Conservation (phyloP, 2,329 filamentous ascomycete species). For the Colletotrichum aenigma region DNA sequence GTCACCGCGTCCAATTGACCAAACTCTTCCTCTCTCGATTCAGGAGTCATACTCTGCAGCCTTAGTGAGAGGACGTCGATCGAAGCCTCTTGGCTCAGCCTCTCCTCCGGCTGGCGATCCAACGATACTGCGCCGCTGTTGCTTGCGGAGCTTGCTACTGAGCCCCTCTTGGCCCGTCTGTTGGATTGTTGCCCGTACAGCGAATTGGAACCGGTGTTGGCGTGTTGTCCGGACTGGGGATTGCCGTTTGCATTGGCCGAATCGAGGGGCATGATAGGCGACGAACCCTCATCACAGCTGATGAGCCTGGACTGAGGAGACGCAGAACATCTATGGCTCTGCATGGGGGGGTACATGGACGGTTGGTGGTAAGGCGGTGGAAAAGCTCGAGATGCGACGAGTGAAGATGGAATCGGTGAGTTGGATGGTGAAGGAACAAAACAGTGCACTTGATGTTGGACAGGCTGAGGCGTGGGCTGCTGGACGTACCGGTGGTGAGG, state of each 20-base stretch:
- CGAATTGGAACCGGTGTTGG: background rate
- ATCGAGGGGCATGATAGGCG: accelerated
- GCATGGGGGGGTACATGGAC: background rate
- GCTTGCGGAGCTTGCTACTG: background rate
- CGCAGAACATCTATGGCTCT: background rate
- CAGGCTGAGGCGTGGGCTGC: background rate
- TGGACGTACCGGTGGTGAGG: background rate
- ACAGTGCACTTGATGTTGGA: background rate
- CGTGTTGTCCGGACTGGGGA: background rate
- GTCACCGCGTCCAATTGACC: background rate
- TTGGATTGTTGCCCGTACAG: background rate
- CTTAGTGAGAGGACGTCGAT: background rate
- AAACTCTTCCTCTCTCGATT: background rate
- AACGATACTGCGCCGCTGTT: background rate
- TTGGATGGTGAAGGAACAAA: background rate
- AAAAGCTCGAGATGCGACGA: background rate
- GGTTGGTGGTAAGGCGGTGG: background rate
- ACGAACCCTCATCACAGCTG: background rate
- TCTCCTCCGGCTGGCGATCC: background rate
- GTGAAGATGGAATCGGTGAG: background rate
- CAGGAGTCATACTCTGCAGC: background rate
- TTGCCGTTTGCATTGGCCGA: background rate
- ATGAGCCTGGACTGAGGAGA: background rate
- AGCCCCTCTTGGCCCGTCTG: background rate
- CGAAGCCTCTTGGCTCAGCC: accelerated